Evolutionary conservation across 2,329 filamentous ascomycete genomes (phyloP).

Genomic region (Aschersonia sp.): DNA sequence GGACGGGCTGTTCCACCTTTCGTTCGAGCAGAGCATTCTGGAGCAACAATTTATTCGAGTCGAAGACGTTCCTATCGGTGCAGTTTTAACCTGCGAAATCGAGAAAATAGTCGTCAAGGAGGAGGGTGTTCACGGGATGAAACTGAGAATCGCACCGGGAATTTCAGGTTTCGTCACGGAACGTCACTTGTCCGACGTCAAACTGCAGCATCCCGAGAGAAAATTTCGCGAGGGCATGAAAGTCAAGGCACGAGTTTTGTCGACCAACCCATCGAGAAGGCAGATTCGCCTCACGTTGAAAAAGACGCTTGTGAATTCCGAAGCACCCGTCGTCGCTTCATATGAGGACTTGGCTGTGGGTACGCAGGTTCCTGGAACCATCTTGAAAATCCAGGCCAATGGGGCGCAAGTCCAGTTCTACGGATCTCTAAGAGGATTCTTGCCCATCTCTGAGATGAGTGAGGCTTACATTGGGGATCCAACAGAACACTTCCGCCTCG

Average conservation of each 20-base stretch:
- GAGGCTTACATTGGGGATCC: slow-evolving; percentile 89
- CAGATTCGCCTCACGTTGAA: slow-evolving; percentile 82
- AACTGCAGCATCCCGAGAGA: slow-evolving; percentile 83
- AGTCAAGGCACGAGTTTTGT: slow-evolving; percentile 76
- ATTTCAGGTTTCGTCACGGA: slow-evolving; percentile 82
- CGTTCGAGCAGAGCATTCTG: slow-evolving; percentile 67
- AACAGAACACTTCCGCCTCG: slow-evolving; percentile 72
- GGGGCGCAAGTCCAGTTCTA: slow-evolving; percentile 93
- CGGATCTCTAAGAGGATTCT: slow-evolving; percentile 65
- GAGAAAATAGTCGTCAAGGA: slow-evolving; percentile 71
- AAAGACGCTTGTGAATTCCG: slow-evolving; percentile 86
- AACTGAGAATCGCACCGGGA: slow-evolving; percentile 73
- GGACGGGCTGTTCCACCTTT: slow-evolving; percentile 75
- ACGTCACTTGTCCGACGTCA: slow-evolving; percentile 76
- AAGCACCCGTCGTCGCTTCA: slow-evolving; percentile 61
- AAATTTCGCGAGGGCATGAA: slow-evolving; percentile 82
- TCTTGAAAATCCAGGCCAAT: slow-evolving; percentile 62
- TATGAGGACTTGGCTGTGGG: slow-evolving; percentile 63
- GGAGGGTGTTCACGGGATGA: slow-evolving; percentile 64
- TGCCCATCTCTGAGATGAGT: slow-evolving; percentile 94
- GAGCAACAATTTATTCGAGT: slow-evolving; percentile 84
- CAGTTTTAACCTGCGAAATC: slow-evolving; percentile 66
- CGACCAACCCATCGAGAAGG: slow-evolving; percentile 58
- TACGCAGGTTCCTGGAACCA: slow-evolving; percentile 70
- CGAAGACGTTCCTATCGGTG: slow-evolving; percentile 74